Percentiles rank a stretch among this genome's conserved stretches.
phyloP scores from a whole-genome alignment of 495 filamentous ascomycete species.

The Delitschia confertaspora region DNA sequence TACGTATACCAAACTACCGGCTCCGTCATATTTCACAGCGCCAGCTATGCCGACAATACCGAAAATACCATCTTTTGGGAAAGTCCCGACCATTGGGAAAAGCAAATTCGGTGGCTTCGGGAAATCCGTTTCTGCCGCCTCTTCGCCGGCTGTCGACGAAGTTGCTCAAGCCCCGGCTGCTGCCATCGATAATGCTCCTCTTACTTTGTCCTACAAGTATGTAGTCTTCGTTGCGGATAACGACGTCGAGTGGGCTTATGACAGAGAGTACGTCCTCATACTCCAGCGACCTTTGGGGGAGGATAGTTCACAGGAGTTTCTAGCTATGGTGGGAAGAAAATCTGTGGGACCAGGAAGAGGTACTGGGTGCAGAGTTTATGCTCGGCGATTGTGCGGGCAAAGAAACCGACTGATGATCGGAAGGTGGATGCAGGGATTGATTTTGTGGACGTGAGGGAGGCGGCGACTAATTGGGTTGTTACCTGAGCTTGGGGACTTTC shows the following conservation, averaged over 20 bases:
- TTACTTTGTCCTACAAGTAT: slow-evolving; percentile 4
- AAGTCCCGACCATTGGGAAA: slow-evolving; percentile 6
- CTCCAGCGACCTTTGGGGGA: slow-evolving; percentile 3
- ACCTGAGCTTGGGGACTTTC: neutral
- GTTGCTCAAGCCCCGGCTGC: neutral
- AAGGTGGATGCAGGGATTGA: slow-evolving; percentile 8
- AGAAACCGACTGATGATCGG: slow-evolving; percentile 3
- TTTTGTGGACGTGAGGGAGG: slow-evolving; percentile 1
- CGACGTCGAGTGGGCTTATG: slow-evolving; percentile 5
- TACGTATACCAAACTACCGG: slow-evolving; percentile 1
- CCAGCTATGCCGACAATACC: slow-evolving; percentile 3
- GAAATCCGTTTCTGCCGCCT: neutral
- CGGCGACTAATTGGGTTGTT: slow-evolving; percentile 6
- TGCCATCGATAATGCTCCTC: neutral
- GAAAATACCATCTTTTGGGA: slow-evolving; percentile 7
- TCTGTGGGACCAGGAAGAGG: slow-evolving; percentile 5
- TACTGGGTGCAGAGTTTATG: slow-evolving; percentile 9
- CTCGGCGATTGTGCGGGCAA: neutral
- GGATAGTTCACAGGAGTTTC: slow-evolving; percentile 1
- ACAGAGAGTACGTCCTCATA: slow-evolving; percentile 3
- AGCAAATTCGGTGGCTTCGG: slow-evolving; percentile 2
- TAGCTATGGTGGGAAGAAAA: slow-evolving; percentile 4
- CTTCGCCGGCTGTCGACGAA: neutral
- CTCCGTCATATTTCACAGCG: neutral
- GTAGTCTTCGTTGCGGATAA: slow-evolving; percentile 6